Evolutionary conservation across 2,329 filamentous ascomycete genomes (phyloP), one percentile per base, ranked within the genome.

Genomic region (Talaromyces sp.): DNA sequence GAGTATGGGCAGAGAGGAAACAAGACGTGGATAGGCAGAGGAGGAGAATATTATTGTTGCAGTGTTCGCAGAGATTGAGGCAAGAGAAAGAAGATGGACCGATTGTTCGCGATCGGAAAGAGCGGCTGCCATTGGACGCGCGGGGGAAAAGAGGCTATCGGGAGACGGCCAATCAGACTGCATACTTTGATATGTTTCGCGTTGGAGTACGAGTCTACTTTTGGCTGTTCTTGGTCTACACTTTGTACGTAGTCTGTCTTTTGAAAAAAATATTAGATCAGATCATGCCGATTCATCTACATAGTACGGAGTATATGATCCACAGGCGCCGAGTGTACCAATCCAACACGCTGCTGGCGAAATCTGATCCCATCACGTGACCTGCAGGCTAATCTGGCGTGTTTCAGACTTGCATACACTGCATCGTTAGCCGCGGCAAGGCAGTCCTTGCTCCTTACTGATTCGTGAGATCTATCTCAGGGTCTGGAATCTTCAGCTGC

Each of bases 361-460:
- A 24, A 6, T 35, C 16, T 39, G 13, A 10, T 9, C 10, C n/a
- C 13, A 50, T 59, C 64, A 65, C 50, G 64, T 65, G 64, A 62
- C 4, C 37, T 45, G 35, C 39, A 58, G n/a, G 22, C 50, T 52
- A 57, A 10, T 27, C 41, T 65, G 43, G 64, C 59, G 64, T 43
- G 64, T 65, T 65, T 65, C 64, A 65, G 64, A 41, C 33, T 9
- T 62, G 59, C 59, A 24, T 16, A 16, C 59, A n/a, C 31, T 33
- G 31, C 58, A 35, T 19, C 7, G 27, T 31, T 31, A 41, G 39
- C 41, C 58, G 14, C n/a, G 41, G 31, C 24, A 60, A n/a, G 54
- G 31, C 37, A 16, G 10, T 19, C 41, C 31, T 31, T 13, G 37
- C 11, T 49, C 27, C 31, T 27, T 24, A 27, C 47, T 27, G 24